Conservation (phyloP, 2,329 filamentous ascomycete species). For the Fusarium tanahbumbuense region DNA sequence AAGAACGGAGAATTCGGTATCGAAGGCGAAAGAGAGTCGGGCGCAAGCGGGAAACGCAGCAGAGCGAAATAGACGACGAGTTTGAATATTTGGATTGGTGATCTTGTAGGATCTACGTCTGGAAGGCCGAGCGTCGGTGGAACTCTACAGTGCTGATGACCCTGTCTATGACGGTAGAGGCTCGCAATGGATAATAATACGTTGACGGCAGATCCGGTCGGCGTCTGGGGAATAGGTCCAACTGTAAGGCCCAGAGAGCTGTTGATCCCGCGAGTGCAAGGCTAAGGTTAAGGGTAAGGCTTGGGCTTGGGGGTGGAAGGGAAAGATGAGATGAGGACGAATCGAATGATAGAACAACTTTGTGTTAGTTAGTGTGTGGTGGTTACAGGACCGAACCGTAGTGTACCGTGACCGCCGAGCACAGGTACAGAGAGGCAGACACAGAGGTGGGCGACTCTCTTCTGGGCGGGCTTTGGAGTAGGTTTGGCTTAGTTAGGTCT, state of each 20-base stretch:
- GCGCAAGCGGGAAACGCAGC: conserved; percentile 19
- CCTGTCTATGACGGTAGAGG: conserved; percentile 31
- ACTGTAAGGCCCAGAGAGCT: not conserved
- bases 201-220: conserved; percentile 13
- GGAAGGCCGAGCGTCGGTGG: conserved; percentile 28
- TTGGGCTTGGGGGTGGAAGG: not conserved
- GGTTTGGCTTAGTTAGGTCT: conserved; percentile 23
- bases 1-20: conserved; percentile 2
- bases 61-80: not conserved
- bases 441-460: not conserved
- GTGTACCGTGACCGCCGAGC: conserved; percentile 29
- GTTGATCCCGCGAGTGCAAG: conserved; percentile 16
- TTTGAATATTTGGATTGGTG: conserved; percentile 15
- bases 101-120: conserved; percentile 34
- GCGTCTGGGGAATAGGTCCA: conserved; percentile 10
- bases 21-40: conserved; percentile 11
- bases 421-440: not conserved
- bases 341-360: conserved; percentile 23
- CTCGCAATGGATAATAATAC: conserved; percentile 23
- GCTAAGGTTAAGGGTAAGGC: not conserved
- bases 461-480: conserved; percentile 7
- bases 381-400: conserved; percentile 20
- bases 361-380: conserved; percentile 21
- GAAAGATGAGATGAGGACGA: conserved; percentile 3
- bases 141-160: conserved; percentile 27